Conservation (phyloP, 129 eudicot species). For the Pulicaria dysenterica region DNA sequence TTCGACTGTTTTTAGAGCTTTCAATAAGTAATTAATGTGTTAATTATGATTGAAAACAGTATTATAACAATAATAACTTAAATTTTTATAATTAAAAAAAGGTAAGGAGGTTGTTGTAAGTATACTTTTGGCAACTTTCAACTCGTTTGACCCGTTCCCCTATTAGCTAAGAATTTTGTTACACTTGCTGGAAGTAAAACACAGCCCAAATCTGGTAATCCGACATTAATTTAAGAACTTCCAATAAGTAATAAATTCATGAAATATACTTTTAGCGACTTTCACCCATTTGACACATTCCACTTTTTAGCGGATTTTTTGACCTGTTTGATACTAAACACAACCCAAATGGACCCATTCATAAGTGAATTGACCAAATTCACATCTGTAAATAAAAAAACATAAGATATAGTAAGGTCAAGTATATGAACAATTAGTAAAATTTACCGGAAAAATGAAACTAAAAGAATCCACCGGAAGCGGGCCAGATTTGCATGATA, state of each 20-base stretch:
- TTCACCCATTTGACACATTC: background rate
- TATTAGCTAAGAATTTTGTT: too few species aligned
- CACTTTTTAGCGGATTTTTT: background rate
- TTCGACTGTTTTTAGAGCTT: background rate
- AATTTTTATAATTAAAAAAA: background rate
- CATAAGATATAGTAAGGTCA: conserved; percentile 5
- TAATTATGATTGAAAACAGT: background rate
- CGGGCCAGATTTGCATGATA: conserved; percentile 84
- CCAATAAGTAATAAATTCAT: too few species aligned
- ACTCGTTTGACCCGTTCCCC: background rate
- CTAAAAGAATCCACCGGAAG: conserved; percentile 94
- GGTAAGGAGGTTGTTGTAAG: background rate
- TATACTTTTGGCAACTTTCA: background rate
- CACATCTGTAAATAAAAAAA: conserved; percentile 2
- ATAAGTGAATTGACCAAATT: background rate
- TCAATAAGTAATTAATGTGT: background rate
- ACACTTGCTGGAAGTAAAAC: too few species aligned
- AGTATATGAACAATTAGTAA: background rate
- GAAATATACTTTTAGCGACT: background rate
- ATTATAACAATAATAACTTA: background rate
- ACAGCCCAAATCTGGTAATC: too few species aligned
- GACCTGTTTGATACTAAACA: background rate
- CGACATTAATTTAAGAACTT: too few species aligned
- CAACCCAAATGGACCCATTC: background rate
- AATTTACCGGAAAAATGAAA: conserved; percentile 83